These are phyloP conservation scores for Candida nemodendra DNA, from an alignment of 805 yeast genomes.

Conservation along the genomic window DNA sequence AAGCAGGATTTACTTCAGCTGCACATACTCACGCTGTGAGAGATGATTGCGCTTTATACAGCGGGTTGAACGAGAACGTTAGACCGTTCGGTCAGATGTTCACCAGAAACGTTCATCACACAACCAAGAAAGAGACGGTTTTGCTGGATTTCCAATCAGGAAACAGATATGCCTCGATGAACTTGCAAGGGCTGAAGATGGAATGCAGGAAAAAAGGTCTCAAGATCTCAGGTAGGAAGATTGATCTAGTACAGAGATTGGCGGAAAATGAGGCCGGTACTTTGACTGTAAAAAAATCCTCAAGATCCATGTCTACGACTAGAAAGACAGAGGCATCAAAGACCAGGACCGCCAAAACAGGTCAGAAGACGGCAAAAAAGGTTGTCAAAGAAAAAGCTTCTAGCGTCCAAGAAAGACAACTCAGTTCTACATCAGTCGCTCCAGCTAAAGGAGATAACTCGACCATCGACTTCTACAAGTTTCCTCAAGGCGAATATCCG, in stretches of 20 bases:
- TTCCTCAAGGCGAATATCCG: conserved; percentile 37
- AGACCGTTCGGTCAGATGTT: conserved; percentile 14
- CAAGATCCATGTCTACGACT: conserved; percentile 18
- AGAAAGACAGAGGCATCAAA: conserved; percentile 6
- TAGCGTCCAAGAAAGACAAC: conserved; percentile 12
- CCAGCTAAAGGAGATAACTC: conserved; percentile 56
- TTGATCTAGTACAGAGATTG: conserved; percentile 48
- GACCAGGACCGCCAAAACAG: conserved; percentile 1
- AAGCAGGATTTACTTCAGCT: not conserved
- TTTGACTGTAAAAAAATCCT: conserved; percentile 3
- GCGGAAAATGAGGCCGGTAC: conserved; percentile 17
- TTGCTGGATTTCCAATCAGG: conserved; percentile 26
- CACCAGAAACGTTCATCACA: conserved; percentile 34
- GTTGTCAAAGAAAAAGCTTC: conserved; percentile 3
- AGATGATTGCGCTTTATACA: conserved; percentile 7
- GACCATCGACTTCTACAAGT: conserved; percentile 54
- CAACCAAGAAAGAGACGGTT: conserved; percentile 32
- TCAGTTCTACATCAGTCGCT: conserved; percentile 22
- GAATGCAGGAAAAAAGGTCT: conserved; percentile 63
- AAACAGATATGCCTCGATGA: conserved; percentile 40
- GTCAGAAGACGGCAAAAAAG: conserved; percentile 1
- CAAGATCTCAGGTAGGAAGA: conserved; percentile 59
- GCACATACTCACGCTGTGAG: not conserved
- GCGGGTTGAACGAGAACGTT: not conserved
- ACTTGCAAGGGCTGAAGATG: conserved; percentile 50